phyloP scores from a whole-genome alignment of 495 filamentous ascomycete genomes.

The Hyaloscypha variabilis region DNA sequence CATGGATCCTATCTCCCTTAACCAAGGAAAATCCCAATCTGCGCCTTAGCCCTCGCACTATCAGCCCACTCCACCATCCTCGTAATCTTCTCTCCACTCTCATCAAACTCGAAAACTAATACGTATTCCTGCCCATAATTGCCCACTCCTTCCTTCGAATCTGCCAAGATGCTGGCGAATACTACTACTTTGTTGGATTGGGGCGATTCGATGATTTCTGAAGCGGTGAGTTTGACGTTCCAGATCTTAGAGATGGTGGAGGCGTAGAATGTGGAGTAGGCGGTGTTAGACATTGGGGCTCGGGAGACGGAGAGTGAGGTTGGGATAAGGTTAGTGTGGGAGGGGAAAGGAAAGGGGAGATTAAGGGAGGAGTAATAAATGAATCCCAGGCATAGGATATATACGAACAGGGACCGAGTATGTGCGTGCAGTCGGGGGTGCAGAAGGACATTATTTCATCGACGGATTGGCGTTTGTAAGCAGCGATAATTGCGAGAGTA shows the following conservation, averaged over 20 bases:
- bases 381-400: too few species aligned
- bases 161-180: background rate
- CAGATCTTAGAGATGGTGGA: constrained; percentile 1
- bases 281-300: constrained; percentile 1
- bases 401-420: background rate
- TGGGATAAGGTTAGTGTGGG: too few species aligned
- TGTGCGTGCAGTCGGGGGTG: constrained; percentile 4
- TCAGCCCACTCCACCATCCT: constrained; percentile 17
- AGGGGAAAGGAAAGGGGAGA: too few species aligned
- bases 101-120: constrained; percentile 18
- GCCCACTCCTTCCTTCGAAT: constrained; percentile 1
- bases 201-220: constrained; percentile 12
- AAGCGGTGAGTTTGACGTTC: constrained; percentile 9
- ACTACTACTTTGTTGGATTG: constrained; percentile 15
- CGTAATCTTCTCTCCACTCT: constrained; percentile 13
- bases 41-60: constrained; percentile 12
- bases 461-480: constrained; percentile 2
- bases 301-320: background rate
- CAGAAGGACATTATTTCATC: constrained; percentile 5
- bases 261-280: constrained; percentile 7
- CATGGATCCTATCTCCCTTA: too few species aligned
- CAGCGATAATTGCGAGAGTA: background rate
- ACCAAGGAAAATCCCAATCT: constrained; percentile 7
- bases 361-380: too few species aligned
- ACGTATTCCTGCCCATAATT: constrained; percentile 20